Percentiles rank a stretch among this genome's conserved stretches.
Evolutionary conservation across 805 yeast genomes (phyloP).

Genomic region (Metschnikowia hibisci): DNA sequence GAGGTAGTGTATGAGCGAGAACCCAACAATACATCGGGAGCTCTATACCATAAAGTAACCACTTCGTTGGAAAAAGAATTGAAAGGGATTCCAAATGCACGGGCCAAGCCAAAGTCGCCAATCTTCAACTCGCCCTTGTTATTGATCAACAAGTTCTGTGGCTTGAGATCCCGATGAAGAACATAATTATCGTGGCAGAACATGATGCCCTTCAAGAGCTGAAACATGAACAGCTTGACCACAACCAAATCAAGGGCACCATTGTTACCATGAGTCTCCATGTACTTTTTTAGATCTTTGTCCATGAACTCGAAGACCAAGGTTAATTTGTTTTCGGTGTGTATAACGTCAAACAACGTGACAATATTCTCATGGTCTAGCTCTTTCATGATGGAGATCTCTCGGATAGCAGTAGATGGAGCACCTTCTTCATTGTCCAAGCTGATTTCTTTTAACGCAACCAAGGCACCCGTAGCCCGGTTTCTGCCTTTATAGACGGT

Average conservation of each 20-base stretch:
- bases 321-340: constrained; percentile 92
- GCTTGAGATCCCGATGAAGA: constrained; percentile 85
- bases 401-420: constrained; percentile 96
- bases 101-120: constrained; percentile 95
- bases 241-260: constrained; percentile 72
- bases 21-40: constrained; percentile 94
- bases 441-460: constrained; percentile 91
- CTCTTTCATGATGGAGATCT: constrained; percentile 92
- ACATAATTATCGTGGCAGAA: constrained; percentile 83
- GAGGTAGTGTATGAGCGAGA: constrained; percentile 95
- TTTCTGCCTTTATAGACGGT: constrained; percentile 96
- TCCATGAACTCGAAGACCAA: constrained; percentile 93
- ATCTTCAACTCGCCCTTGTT: constrained; percentile 86
- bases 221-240: constrained; percentile 91
- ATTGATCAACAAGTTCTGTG: constrained; percentile 88
- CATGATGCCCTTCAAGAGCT: constrained; percentile 82
- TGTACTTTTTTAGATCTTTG: constrained; percentile 86
- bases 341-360: constrained; percentile 90
- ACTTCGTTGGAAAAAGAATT: constrained; percentile 97
- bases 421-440: constrained; percentile 97
- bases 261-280: constrained; percentile 78
- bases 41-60: constrained; percentile 96
- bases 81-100: constrained; percentile 97
- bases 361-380: constrained; percentile 90
- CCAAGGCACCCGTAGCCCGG: constrained; percentile 80